Evolutionary conservation across 768 basidiomycete species (phyloP), one percentile per base, ranked within the genome.

Genomic region (Pleurotus cornucopiae): DNA sequence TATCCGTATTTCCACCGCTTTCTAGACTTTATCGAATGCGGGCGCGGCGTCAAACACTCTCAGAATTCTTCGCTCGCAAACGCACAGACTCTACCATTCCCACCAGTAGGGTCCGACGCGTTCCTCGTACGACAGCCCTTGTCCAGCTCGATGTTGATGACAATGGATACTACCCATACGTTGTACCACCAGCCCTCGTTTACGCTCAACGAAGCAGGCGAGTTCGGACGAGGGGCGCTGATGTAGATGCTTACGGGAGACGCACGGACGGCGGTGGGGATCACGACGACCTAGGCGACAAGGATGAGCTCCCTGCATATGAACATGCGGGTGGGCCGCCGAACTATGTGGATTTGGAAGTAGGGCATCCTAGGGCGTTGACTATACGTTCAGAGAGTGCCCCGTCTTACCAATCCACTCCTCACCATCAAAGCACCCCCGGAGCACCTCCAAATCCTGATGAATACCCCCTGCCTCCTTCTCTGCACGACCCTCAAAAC

Each of bases 301-400:
- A 80, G 58, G 80, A 81, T 30, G 56, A 62, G 0, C 70, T 81
- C 21, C 80, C 80, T 6, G 76, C 78, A 4, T 82, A 81, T 46
- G 74, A 80, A 44, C 64, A 59, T 12, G 48, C 63, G 11, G 79
- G 78, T 26, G 69, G 76, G 7, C 80, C 79, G 23, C 80, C 80
- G 23, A 77, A 73, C 54, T 81, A 81, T 60, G 38, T 63, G 0
- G 74, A 73, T 55, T 25, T 53, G 39, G 51, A 53, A 39, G 18
- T 53, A 39, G 51, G 49, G 2, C n/a, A 44, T 44, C 30, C 30
- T 11, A 34, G 30, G 11, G 30, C 30, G 30, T 11, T 34, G 3
- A 11, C 30, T 11, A 34, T 34, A 11, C 30, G 30, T 11, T 34
- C 30, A 11, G 30, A 34, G 30, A 3, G 11, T 34, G 30, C 30